Base-by-base conservation (phyloP, 306 rosid genomes). In the Inga oerstediana region DNA sequence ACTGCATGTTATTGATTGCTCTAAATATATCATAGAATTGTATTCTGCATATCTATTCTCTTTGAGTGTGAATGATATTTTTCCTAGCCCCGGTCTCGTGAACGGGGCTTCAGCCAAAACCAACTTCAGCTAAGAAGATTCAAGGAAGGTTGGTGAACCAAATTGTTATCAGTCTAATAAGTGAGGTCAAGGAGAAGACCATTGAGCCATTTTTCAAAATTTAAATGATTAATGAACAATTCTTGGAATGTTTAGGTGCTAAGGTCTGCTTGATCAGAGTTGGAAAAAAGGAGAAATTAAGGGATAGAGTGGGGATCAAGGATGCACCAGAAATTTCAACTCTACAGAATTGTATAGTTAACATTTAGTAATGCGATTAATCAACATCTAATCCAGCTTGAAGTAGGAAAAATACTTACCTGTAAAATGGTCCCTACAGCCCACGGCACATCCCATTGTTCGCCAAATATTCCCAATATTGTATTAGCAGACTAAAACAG, bases 381-480 rank as follows among this genome's bases (percentile, higher is more conserved):
- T 10, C 8, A 56, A 43, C 39, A 48, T 76, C 10, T 54, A 48
- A 51, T 17, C 72, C 73, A 49, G 77, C 54, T 88, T 20, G 14
- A 72, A 79, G 24, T 77, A 48, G 59, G 83, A 77, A 77, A 78
- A 44, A 35, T 17, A 77, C 92, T 32, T 32, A 32, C 34, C 87
- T 90, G 97, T 74, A 96, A 56, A 86, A 96, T 96, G 84, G 99
- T 96, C 86, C 90, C 86, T 43, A 92, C 97, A 58, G 86, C 83
- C 99, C 99, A 96, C 13, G 99, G 98, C 81, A 96, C 99, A 84
- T 87, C 88, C 99, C 99, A 96, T 58, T 83, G 86, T 62, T 85
- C 43, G 52, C 94, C 97, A 82, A 93, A 78, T 72, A 87, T 92
- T 81, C 82, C 84, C 71, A 73, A 79, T 68, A 79, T 83, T 67